A percentile compares a stretch with the other conserved stretches of the same genome.
These are phyloP conservation scores for Cryptococcus neoformans DNA, from an alignment of 1,284 basidiomycete genomes.

Conservation along the genomic window DNA sequence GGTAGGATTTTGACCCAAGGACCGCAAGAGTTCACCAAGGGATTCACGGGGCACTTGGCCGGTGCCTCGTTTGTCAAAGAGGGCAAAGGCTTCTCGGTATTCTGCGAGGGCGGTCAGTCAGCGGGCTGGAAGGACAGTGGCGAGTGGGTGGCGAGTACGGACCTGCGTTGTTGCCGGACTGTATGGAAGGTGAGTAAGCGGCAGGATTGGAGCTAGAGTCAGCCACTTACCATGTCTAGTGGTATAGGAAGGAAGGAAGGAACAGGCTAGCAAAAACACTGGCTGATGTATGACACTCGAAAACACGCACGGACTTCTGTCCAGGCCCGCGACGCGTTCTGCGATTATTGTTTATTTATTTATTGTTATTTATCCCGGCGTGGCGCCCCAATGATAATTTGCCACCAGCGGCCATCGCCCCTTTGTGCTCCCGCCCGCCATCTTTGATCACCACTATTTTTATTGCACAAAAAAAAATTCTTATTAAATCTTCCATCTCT, in stretches of 20 bases:
- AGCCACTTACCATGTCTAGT: neutral
- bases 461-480: too few relatives aligned
- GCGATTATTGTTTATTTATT: too few relatives aligned
- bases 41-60: constrained; percentile 83
- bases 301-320: neutral
- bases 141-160: constrained; percentile 1
- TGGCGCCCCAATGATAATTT: too few relatives aligned
- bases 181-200: neutral
- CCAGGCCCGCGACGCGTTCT: neutral
- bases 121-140: neutral
- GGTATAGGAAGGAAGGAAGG: neutral
- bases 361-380: too few relatives aligned
- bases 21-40: constrained; percentile 91
- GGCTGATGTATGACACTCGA: neutral
- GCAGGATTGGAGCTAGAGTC: neutral
- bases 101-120: constrained; percentile 54
- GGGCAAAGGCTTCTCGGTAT: constrained; percentile 94
- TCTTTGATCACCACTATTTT: too few relatives aligned
- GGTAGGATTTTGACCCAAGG: constrained; percentile 96
- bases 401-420: too few relatives aligned
- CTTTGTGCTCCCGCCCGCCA: too few relatives aligned
- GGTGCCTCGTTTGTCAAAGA: constrained; percentile 96
- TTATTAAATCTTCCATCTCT: neutral
- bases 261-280: neutral
- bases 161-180: constrained; percentile 37